Conservation (phyloP, 208 protist species). For the Leptomonas seymouri region DNA sequence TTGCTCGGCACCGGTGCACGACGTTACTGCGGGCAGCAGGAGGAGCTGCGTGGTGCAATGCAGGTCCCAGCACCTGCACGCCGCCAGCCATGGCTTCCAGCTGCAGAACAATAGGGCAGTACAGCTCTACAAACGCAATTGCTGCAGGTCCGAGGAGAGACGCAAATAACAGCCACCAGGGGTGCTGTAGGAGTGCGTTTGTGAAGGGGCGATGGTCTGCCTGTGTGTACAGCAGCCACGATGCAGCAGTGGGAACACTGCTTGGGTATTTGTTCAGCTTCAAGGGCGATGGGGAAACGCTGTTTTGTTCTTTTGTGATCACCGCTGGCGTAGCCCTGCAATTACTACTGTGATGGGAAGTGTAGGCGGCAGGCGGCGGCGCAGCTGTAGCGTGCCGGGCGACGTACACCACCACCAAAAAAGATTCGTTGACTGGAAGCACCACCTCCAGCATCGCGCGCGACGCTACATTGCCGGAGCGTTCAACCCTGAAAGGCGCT, state of each 20-base stretch:
- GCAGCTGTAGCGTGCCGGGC: constrained; percentile 36
- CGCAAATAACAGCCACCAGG: constrained; percentile 49
- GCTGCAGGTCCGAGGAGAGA: constrained; percentile 39
- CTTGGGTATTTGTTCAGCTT: too few species aligned
- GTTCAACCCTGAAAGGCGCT: neutral
- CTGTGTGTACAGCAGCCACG: constrained; percentile 23
- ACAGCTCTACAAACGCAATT: constrained; percentile 42
- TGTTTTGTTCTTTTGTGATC: too few species aligned
- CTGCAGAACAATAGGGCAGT: constrained; percentile 62
- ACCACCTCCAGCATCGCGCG: constrained; percentile 10
- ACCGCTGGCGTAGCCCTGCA: neutral
- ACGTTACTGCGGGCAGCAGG: neutral
- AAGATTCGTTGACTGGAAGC: constrained; percentile 36
- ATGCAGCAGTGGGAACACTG: neutral
- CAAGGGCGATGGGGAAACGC: too few species aligned
- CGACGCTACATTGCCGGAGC: neutral
- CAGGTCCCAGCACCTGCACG: constrained; percentile 69
- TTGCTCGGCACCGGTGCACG: neutral
- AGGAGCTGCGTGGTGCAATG: constrained; percentile 32
- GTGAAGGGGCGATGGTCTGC: constrained; percentile 32
- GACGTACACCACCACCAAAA: constrained; percentile 56
- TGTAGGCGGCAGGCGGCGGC: constrained; percentile 3
- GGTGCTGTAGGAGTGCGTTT: constrained; percentile 38
- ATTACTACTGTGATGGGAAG: neutral
- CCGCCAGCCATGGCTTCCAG: constrained; percentile 56